A percentile compares a stretch with the other conserved stretches of the same genome.
These are phyloP conservation scores for Turritis glabra DNA, from an alignment of 345 rosid species.

Conservation along the genomic window DNA sequence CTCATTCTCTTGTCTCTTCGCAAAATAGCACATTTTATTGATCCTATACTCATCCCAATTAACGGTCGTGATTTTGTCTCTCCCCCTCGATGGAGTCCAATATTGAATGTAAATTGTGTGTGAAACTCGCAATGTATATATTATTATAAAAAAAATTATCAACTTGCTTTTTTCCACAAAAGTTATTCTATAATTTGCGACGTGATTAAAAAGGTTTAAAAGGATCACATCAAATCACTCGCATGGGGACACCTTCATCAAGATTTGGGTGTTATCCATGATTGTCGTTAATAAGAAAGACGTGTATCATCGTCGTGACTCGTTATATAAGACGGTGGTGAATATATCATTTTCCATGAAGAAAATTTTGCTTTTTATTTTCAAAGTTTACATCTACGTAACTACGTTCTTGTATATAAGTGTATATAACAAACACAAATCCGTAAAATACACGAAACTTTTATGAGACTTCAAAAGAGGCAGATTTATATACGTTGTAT, in stretches of 20 bases:
- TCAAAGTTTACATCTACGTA: constrained; percentile 14
- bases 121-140: constrained; percentile 11
- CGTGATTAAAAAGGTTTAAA: constrained; percentile 14
- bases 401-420: constrained; percentile 3
- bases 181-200: constrained; percentile 4
- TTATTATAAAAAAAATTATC: not conserved
- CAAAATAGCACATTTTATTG: constrained; percentile 32
- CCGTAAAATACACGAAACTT: constrained; percentile 23
- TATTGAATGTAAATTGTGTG: constrained; percentile 26
- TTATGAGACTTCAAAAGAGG: constrained; percentile 23
- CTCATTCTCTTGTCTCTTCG: constrained; percentile 29
- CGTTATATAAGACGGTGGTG: constrained; percentile 14
- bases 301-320: constrained; percentile 28
- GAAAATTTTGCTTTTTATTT: not conserved
- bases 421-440: constrained; percentile 8
- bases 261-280: constrained; percentile 32
- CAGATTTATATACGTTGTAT: not conserved
- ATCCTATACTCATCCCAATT: constrained; percentile 22
- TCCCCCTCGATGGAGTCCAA: constrained; percentile 12
- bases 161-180: constrained; percentile 9
- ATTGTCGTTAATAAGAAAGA: constrained; percentile 38
- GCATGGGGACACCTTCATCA: constrained; percentile 27
- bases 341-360: constrained; percentile 27
- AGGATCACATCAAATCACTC: constrained; percentile 29
- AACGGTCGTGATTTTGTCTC: constrained; percentile 30